These are phyloP conservation scores for Mycena metata DNA, from an alignment of 768 basidiomycete species.

Conservation along the genomic window DNA sequence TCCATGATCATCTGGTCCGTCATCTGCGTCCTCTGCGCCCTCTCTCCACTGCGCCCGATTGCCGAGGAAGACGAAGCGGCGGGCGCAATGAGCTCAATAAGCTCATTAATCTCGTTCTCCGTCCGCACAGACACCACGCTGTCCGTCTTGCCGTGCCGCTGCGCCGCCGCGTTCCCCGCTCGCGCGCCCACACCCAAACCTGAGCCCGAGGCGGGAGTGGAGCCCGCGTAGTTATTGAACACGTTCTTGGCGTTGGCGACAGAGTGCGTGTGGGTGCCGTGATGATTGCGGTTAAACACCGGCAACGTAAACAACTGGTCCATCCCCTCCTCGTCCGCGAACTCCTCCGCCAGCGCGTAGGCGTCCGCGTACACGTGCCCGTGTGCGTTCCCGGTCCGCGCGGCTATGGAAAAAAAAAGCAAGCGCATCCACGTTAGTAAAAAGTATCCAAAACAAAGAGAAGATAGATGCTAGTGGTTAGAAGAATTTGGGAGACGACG, in stretches of 20 bases:
- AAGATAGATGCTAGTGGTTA: background rate
- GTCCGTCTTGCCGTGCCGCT: conserved; percentile 46
- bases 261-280: no score
- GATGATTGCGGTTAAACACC: no score
- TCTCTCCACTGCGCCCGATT: no score
- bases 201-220: no score
- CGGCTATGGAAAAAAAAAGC: background rate
- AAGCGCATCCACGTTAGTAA: no score
- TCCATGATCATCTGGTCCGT: conserved; percentile 39
- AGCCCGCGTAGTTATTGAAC: no score
- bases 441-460: no score
- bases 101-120: conserved; percentile 64
- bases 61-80: conserved; percentile 5
- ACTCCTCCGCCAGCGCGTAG: no score
- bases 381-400: background rate
- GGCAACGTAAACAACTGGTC: background rate
- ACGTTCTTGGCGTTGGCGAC: no score
- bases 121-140: conserved; percentile 63
- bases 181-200: no score
- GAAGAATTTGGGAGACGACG: background rate
- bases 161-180: background rate
- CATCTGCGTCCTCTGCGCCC: conserved; percentile 6
- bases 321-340: no score
- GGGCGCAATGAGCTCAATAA: conserved; percentile 59
- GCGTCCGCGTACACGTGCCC: no score